Evolutionary conservation across 192 early-diverging fungal species (phyloP).

Genomic region (Kickxella alabastrina): DNA sequence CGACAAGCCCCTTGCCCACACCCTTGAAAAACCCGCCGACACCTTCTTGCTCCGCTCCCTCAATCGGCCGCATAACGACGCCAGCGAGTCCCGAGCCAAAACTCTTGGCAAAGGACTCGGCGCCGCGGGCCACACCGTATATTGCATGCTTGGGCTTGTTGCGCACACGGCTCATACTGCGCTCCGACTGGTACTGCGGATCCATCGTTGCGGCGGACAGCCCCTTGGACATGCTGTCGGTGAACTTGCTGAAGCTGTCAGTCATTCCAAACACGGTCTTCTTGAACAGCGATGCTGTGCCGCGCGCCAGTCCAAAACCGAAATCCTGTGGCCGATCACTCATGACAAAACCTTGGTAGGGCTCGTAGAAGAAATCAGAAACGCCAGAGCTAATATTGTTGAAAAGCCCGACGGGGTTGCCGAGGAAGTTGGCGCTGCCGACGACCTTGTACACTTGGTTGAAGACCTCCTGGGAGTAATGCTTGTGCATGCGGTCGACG

Average conservation of each 20-base stretch:
- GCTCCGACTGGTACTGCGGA: slow-evolving; percentile 77
- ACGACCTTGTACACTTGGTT: slow-evolving; percentile 82
- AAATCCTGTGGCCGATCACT: slow-evolving; percentile 92
- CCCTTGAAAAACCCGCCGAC: slow-evolving; percentile 94
- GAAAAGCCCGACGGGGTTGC: slow-evolving; percentile 97
- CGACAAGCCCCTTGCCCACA: slow-evolving; percentile 89
- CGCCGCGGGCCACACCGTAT: slow-evolving; percentile 84
- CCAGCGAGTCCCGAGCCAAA: slow-evolving; percentile 85
- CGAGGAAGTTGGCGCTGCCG: slow-evolving; percentile 94
- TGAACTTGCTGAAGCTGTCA: slow-evolving; percentile 92
- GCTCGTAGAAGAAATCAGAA: slow-evolving; percentile 95
- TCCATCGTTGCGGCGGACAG: slow-evolving; percentile 94
- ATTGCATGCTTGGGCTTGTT: slow-evolving; percentile 90
- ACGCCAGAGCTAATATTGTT: slow-evolving; percentile 94
- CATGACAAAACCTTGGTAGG: slow-evolving; percentile 93
- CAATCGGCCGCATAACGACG: slow-evolving; percentile 79
- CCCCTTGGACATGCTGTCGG: slow-evolving; percentile 96
- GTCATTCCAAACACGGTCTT: slow-evolving; percentile 97
- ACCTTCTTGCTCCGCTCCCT: slow-evolving; percentile 85
- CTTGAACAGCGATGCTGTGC: slow-evolving; percentile 64
- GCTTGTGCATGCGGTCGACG: slow-evolving; percentile 71
- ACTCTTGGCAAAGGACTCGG: slow-evolving; percentile 76
- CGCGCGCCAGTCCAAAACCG: slow-evolving; percentile 86
- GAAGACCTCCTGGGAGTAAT: slow-evolving; percentile 87
- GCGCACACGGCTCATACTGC: slow-evolving; percentile 72